Conservation (phyloP, 129 eudicot species). For the Solidago caesia region DNA sequence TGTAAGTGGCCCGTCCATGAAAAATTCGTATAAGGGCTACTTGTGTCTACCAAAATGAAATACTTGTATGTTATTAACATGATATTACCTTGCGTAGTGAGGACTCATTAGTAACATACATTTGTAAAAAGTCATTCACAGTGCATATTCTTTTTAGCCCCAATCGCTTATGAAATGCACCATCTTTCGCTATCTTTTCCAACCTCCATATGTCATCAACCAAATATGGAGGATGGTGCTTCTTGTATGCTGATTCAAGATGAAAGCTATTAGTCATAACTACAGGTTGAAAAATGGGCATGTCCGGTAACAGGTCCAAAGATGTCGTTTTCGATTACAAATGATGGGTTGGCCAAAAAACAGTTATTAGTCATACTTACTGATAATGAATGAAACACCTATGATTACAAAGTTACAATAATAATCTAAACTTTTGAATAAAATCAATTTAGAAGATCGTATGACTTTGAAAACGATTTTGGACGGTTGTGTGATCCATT, state of each 20-base stretch:
- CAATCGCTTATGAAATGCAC: constrained; percentile 52
- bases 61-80: not conserved
- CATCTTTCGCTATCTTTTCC: constrained; percentile 73
- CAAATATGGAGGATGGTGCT: constrained; percentile 65
- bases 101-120: constrained; percentile 41
- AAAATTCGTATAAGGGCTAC: not conserved
- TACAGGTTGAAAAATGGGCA: too few relatives aligned
- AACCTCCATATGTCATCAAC: constrained; percentile 80
- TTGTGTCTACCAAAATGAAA: not conserved
- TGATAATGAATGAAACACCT: too few relatives aligned
- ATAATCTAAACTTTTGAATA: too few relatives aligned
- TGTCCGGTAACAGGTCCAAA: too few relatives aligned
- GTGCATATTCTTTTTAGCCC: constrained; percentile 27
- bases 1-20: not conserved
- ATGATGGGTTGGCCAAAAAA: too few relatives aligned
- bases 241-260: constrained; percentile 55
- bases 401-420: too few relatives aligned
- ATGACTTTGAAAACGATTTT: too few relatives aligned
- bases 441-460: too few relatives aligned
- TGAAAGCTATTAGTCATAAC: too few relatives aligned
- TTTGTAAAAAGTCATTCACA: constrained; percentile 54
- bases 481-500: too few relatives aligned
- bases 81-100: constrained; percentile 52
- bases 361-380: too few relatives aligned
- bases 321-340: too few relatives aligned